phyloP scores from a whole-genome alignment of 805 yeast species.

The Starmerella kuoi region DNA sequence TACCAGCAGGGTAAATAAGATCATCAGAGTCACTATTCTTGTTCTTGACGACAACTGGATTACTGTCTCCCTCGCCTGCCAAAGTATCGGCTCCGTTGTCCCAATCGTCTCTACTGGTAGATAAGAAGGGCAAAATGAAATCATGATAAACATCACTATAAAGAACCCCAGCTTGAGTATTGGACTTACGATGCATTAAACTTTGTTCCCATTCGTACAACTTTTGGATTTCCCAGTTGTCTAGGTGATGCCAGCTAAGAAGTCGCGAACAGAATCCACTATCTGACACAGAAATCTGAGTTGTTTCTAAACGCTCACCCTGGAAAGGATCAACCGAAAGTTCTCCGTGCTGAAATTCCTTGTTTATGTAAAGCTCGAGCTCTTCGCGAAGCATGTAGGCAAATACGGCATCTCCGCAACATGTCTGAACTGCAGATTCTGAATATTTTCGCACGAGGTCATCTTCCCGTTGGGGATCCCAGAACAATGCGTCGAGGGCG shows the following conservation, averaged over 20 bases:
- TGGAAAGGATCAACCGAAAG: constrained; percentile 24
- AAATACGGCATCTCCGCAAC: constrained; percentile 32
- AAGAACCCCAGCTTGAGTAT: constrained; percentile 12
- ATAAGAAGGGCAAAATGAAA: constrained; percentile 27
- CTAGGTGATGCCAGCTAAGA: constrained; percentile 29
- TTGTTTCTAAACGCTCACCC: constrained; percentile 26
- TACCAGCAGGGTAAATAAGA: constrained; percentile 9
- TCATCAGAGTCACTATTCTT: constrained; percentile 1
- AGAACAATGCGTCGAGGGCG: constrained; percentile 26
- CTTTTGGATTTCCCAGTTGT: constrained; percentile 26
- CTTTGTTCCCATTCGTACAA: constrained; percentile 29
- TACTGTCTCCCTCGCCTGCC: not conserved
- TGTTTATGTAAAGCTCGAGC: constrained; percentile 16
- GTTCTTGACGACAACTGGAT: not conserved
- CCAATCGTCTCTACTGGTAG: constrained; percentile 23
- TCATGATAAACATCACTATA: constrained; percentile 28
- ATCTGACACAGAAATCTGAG: constrained; percentile 12
- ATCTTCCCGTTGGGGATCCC: constrained; percentile 21
- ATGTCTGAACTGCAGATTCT: constrained; percentile 19
- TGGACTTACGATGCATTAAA: constrained; percentile 20
- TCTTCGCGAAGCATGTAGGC: constrained; percentile 25
- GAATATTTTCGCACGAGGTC: constrained; percentile 19
- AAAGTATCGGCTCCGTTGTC: constrained; percentile 8
- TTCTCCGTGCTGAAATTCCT: constrained; percentile 5
- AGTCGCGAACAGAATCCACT: constrained; percentile 28